A percentile compares a stretch with the other conserved stretches of the same genome.
phyloP scores from a whole-genome alignment of 768 basidiomycete species.

The Lenzites betulinus region DNA sequence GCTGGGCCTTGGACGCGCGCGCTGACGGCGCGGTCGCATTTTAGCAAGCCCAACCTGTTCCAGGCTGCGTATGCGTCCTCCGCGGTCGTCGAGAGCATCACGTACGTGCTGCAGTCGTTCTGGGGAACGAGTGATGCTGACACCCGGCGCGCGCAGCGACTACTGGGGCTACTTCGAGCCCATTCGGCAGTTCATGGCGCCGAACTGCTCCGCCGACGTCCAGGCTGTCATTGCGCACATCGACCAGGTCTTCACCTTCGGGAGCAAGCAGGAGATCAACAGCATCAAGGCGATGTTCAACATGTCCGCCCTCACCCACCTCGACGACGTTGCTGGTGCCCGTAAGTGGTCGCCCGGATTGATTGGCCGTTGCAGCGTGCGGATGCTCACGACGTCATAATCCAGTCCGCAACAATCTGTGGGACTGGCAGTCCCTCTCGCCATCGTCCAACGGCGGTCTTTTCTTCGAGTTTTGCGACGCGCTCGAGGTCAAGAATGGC shows the following conservation, averaged over 20 bases:
- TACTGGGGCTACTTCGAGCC: slow-evolving; percentile 74
- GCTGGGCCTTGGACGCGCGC: no score
- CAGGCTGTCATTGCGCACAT: slow-evolving; percentile 58
- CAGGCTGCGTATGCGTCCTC: slow-evolving; percentile 63
- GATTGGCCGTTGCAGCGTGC: no score
- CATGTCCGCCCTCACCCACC: no score
- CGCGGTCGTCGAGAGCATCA: slow-evolving; percentile 59
- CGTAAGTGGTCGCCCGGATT: no score
- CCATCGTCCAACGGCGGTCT: no score
- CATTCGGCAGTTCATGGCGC: slow-evolving; percentile 60
- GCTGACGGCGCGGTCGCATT: no score
- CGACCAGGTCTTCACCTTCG: slow-evolving; percentile 53
- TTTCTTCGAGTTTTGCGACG: slow-evolving; percentile 63
- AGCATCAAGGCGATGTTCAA: slow-evolving; percentile 60
- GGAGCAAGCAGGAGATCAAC: slow-evolving; percentile 41
- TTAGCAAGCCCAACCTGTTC: slow-evolving; percentile 57
- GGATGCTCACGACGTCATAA: no score
- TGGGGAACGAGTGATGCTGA: neutral
- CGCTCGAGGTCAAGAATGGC: slow-evolving; percentile 59
- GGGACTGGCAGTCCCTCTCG: no score
- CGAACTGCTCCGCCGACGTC: slow-evolving; percentile 71
- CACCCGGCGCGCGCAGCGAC: slow-evolving; percentile 30
- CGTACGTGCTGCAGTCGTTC: slow-evolving; percentile 5
- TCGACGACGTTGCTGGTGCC: slow-evolving; percentile 63
- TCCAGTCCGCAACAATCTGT: no score